phyloP scores from a whole-genome alignment of 805 yeast genomes.

The Kazachstania kunashirensis region DNA sequence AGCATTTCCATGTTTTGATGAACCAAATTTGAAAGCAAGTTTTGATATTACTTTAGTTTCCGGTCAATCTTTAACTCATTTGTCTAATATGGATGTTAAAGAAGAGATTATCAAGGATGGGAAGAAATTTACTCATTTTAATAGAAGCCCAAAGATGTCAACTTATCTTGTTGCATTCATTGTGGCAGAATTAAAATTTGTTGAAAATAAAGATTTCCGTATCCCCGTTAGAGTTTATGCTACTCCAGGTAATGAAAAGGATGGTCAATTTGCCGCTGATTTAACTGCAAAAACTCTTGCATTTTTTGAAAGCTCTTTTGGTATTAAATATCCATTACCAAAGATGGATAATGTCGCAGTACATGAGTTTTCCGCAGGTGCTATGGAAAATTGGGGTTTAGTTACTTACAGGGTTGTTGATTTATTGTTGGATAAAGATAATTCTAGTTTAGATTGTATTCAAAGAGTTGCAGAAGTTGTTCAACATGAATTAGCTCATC shows the following conservation, averaged over 20 bases:
- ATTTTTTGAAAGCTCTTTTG: conserved; percentile 64
- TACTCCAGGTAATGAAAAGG: conserved; percentile 64
- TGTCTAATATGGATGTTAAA: conserved; percentile 62
- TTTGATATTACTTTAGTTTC: conserved; percentile 57
- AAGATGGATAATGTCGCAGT: conserved; percentile 76
- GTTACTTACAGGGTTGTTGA: conserved; percentile 74
- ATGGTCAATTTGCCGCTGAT: conserved; percentile 65
- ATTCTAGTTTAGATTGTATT: conserved; percentile 52
- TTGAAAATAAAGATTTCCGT: conserved; percentile 54
- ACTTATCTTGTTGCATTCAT: conserved; percentile 80
- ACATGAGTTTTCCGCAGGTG: conserved; percentile 79
- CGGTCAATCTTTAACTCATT: conserved; percentile 43
- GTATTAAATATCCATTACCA: conserved; percentile 68
- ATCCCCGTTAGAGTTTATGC: conserved; percentile 76
- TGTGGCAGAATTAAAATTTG: conserved; percentile 68
- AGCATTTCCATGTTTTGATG: conserved; percentile 82
- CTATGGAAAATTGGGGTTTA: conserved; percentile 83
- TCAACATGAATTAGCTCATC: conserved; percentile 84
- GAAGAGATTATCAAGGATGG: conserved; percentile 36
- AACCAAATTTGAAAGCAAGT: conserved; percentile 69
- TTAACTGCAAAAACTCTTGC: conserved; percentile 66
- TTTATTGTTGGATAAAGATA: conserved; percentile 59
- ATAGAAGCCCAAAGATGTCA: conserved; percentile 73
- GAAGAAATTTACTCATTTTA: conserved; percentile 51
- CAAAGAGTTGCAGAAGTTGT: conserved; percentile 78